Base-by-base conservation (phyloP, 2,329 filamentous ascomycete species). In the Cryphonectria parasitica region DNA sequence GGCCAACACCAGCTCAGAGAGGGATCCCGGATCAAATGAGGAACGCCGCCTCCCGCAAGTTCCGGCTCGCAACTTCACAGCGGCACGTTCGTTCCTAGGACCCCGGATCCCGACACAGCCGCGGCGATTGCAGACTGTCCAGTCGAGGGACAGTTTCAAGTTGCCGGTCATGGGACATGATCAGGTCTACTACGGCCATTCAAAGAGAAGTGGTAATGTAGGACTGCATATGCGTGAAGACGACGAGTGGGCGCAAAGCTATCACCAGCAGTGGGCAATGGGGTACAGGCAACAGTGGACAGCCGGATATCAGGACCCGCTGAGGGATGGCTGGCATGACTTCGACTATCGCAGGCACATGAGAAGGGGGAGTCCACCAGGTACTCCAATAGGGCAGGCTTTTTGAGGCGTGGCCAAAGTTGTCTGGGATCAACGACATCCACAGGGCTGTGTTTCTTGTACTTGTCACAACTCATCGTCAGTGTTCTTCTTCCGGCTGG, bases 181-280 rank as follows among this genome's bases (percentile, higher is more conserved):
- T 3, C 41, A 31, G 13, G 11, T n/a, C 17, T 61, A 61, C 31
- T 25, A n/a, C 31, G 58, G 58, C 22, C 58, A 61, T 34, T 11
- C 25, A 4, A 31, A 17, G 15, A 22, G 43, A 17, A 45, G 43
- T 49, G 45, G 22, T 10, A 61, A 19, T 2, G 58, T 22, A 25
- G 34, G 58, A 7, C 31, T n/a, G 17, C 58, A 61, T 2, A 13
- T 13, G 1, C 31, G 31, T n/a, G 63, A 64, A 19, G 36, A 64
- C 36, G 63, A 64, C 41, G 43, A 64, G 43, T 64, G 63, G 63
- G 63, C 41, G 3, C 39, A 49, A 28, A 64, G 63, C 28, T 64
- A 64, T 64, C 63, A 64, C 25, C 63, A 64, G 41, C 63, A 64
- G 41, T 64, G 63, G 63, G 63, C 63, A 17, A 64, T 3, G 25